phyloP scores from a whole-genome alignment of 345 rosid species.

The Orychophragmus violaceus region DNA sequence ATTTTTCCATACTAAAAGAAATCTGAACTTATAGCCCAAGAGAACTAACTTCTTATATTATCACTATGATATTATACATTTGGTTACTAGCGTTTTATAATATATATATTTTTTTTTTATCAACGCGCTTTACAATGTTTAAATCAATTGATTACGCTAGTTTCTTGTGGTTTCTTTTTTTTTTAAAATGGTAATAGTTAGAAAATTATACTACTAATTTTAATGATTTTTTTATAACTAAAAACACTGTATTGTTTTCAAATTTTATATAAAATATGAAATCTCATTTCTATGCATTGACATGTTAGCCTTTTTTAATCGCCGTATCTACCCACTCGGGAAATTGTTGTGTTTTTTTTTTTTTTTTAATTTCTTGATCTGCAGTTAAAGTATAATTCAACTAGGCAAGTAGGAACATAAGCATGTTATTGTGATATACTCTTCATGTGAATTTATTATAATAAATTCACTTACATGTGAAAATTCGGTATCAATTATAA shows the following conservation, averaged over 20 bases:
- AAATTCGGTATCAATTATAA: neutral
- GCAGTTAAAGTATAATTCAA: neutral
- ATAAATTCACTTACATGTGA: slow-evolving; percentile 8
- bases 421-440: slow-evolving; percentile 2
- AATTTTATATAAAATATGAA: neutral
- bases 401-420: slow-evolving; percentile 2
- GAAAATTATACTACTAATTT: neutral
- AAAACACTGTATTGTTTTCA: neutral
- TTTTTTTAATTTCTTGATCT: neutral
- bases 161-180: neutral
- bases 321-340: neutral
- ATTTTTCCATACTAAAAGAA: too few relatives aligned
- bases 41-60: too few relatives aligned
- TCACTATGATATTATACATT: too few relatives aligned
- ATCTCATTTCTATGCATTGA: neutral
- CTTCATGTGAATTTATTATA: slow-evolving; percentile 10
- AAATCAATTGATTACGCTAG: neutral
- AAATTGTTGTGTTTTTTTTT: too few relatives aligned
- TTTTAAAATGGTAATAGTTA: neutral
- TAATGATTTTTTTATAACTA: neutral
- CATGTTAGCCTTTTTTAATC: neutral
- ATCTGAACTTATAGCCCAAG: too few relatives aligned
- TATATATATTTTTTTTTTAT: too few relatives aligned
- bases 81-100: too few relatives aligned
- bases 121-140: too few relatives aligned